These are phyloP conservation scores for Novymonas esmeraldas DNA, from an alignment of 208 protist genomes.

Conservation along the genomic window DNA sequence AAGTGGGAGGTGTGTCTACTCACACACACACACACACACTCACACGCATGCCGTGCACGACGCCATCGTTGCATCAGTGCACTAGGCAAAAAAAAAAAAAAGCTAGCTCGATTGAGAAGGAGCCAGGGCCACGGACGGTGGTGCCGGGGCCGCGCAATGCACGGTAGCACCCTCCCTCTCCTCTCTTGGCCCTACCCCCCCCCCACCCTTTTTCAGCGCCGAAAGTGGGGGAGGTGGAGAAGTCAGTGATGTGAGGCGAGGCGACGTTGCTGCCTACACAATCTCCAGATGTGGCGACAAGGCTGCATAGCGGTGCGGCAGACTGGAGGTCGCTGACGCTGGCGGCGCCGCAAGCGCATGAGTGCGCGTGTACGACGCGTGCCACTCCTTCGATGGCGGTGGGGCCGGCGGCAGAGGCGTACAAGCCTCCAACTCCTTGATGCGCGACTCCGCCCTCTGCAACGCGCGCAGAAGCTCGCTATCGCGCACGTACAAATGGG, in stretches of 20 bases:
- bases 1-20: neutral
- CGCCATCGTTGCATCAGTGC: too few species aligned
- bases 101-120: too few species aligned
- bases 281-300: neutral
- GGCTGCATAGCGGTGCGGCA: neutral
- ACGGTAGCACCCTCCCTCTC: too few species aligned
- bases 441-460: slow-evolving; percentile 51
- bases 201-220: too few species aligned
- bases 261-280: neutral
- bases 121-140: too few species aligned
- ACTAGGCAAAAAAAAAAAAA: too few species aligned
- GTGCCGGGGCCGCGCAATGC: too few species aligned
- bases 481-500: slow-evolving; percentile 41
- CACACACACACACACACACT: neutral
- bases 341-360: neutral
- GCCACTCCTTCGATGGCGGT: neutral
- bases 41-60: too few species aligned
- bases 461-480: slow-evolving; percentile 72
- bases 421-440: slow-evolving; percentile 40
- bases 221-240: neutral
- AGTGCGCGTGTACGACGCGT: neutral
- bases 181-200: too few species aligned
- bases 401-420: neutral
- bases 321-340: neutral
- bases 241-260: neutral